A percentile compares a stretch with the other conserved stretches of the same genome.
Conservation (phyloP, 2,329 filamentous ascomycete species). For the Hypoxylon sp. region DNA sequence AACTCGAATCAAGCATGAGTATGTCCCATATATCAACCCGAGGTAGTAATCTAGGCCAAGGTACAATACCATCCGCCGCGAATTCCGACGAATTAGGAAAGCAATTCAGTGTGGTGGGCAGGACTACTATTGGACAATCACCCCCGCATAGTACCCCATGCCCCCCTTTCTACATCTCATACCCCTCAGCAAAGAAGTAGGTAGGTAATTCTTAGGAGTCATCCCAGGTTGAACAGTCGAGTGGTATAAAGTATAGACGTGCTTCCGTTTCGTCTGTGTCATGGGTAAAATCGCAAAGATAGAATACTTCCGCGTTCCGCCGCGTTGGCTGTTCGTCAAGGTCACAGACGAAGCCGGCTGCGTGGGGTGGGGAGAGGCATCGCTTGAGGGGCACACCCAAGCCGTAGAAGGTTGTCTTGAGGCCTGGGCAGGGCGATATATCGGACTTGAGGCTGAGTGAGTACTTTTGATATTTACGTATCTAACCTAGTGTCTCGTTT, state of each 20-base stretch:
- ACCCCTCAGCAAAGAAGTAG: background rate
- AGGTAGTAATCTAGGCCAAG: background rate
- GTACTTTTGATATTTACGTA: conserved; percentile 33
- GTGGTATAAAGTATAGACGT: conserved; percentile 17
- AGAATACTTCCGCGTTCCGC: conserved; percentile 80
- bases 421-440: conserved; percentile 70
- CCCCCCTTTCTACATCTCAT: background rate
- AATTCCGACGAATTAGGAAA: conserved; percentile 1
- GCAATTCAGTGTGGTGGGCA: background rate
- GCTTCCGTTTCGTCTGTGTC: background rate
- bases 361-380: conserved; percentile 79
- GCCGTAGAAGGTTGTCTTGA: conserved; percentile 80
- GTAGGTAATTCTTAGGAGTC: background rate
- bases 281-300: conserved; percentile 75
- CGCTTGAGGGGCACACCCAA: conserved; percentile 78
- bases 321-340: conserved; percentile 83
- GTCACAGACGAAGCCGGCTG: conserved; percentile 74
- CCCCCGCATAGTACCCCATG: background rate
- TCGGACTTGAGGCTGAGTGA: conserved; percentile 78
- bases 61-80: background rate
- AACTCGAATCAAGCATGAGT: too few relatives aligned
- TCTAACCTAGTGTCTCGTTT: background rate
- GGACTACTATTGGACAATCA: background rate
- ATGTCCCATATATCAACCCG: background rate
- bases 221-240: conserved; percentile 16